Evolutionary conservation across 2,329 filamentous ascomycete genomes (phyloP), one percentile per base, ranked within the genome.

Genomic region (Hymenoscyphus infarciens): DNA sequence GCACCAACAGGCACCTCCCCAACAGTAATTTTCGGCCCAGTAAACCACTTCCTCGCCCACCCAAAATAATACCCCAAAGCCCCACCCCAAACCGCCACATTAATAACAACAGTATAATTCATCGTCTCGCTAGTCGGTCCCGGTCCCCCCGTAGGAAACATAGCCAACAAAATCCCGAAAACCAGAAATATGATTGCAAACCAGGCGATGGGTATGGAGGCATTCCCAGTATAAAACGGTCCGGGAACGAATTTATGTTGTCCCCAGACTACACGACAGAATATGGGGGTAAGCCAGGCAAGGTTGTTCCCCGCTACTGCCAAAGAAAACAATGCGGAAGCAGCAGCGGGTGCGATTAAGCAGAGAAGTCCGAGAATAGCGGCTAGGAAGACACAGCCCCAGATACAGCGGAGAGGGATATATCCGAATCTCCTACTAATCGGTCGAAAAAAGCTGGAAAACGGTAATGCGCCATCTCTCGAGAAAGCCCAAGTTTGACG

Each of bases 31-130:
- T 83, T 84, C 3, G 84, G 84, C 0, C 84, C 84, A 1, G 76
- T 83, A 68, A 85, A 86, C 79, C 82, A 86, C 71, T 85, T 86
- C 61, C 79, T 76, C 6, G 83, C 84, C 74, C 82, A 79, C 29
- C 83, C 66, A 65, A 77, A 77, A 69, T 86, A 87, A 72, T 87
- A 87, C 0, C 76, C 57, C 67, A 85, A 71, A 0, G 80, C 78
- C 1, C 83, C 83, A 15, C 81, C 75, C 85, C 85, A 87, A 1
- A 87, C 80, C 3, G 80, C 79, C 38, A 77, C 78, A 65, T 86
- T 86, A 63, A 88, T 83, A 0, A 86, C 84, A 2, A 86, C 79
- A 0, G 84, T 86, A 69, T 87, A 87, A 68, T 87, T 88, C 85
- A 87, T 87, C 16, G 74, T 74, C 49, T 79, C 65, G 0, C 73